Evolutionary conservation across 768 basidiomycete genomes (phyloP).

Genomic region (Tylopilus sp.): DNA sequence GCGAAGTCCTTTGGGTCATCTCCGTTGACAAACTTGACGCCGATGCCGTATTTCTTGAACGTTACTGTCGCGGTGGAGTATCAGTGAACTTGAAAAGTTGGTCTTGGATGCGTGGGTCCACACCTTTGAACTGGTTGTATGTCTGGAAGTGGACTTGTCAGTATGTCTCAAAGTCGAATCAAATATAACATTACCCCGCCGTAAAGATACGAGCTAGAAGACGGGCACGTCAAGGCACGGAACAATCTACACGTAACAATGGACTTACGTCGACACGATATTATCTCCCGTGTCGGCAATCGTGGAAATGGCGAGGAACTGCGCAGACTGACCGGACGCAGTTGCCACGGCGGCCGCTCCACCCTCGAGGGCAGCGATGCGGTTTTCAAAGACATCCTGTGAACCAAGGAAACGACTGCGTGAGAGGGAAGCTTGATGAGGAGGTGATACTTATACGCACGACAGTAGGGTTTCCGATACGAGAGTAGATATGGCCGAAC

Average conservation of each 20-base stretch:
- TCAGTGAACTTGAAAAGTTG: not conserved
- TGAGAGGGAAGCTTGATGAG: not conserved
- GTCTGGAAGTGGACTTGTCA: constrained; percentile 35
- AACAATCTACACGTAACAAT: not conserved
- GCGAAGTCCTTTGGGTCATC: constrained; percentile 46
- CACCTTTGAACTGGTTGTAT: constrained; percentile 64
- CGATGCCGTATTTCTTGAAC: constrained; percentile 53
- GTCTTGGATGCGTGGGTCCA: not conserved
- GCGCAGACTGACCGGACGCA: constrained; percentile 60
- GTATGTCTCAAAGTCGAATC: not conserved
- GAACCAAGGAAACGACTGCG: not conserved
- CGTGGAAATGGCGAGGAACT: constrained; percentile 55
- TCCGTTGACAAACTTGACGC: constrained; percentile 49
- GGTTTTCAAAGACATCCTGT: constrained; percentile 62
- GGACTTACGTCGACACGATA: constrained; percentile 53
- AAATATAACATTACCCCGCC: constrained; percentile 43
- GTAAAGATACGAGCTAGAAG: constrained; percentile 46
- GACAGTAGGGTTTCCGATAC: constrained; percentile 54
- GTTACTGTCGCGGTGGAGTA: constrained; percentile 40
- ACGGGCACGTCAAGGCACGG: not conserved
- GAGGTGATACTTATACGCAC: constrained; percentile 33
- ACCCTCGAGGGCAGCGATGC: constrained; percentile 62
- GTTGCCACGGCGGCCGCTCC: constrained; percentile 56
- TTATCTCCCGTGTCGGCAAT: constrained; percentile 59
- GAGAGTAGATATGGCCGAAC: constrained; percentile 50